Percentiles rank a stretch among this genome's conserved stretches.
Evolutionary conservation across 2,329 filamentous ascomycete species (phyloP).

Genomic region (Epichloe brachyelytri): DNA sequence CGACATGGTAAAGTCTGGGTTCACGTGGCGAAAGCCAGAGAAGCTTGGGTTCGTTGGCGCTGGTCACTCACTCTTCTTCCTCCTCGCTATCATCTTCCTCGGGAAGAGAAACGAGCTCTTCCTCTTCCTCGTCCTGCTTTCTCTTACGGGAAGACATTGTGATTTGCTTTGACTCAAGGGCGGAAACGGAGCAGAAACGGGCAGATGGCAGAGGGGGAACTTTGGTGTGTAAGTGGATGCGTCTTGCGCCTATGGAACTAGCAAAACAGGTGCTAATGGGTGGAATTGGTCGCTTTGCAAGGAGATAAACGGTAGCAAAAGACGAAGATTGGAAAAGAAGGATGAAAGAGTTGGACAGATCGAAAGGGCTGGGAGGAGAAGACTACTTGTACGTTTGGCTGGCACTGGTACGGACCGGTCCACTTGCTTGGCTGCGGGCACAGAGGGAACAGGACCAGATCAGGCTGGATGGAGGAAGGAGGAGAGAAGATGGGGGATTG

Average conservation of each 20-base stretch:
- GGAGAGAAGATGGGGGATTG: not conserved
- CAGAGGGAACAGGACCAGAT: not conserved
- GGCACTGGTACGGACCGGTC: not conserved
- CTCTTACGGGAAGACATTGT: conserved; percentile 40
- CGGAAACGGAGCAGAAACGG: not conserved
- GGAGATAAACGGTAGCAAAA: not conserved
- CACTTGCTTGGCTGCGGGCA: conserved; percentile 1
- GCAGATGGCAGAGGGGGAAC: not conserved
- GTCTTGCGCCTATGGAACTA: not conserved
- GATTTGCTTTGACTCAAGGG: not conserved
- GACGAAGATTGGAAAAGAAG: not conserved
- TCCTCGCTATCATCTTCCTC: conserved; percentile 38
- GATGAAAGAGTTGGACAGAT: not conserved
- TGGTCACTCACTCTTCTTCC: conserved; percentile 37
- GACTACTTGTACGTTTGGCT: conserved; percentile 8
- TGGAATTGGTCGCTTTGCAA: not conserved
- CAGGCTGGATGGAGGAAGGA: not conserved
- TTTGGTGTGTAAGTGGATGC: conserved; percentile 5
- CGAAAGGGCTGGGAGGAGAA: conserved; percentile 3
- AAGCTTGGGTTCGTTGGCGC: not conserved
- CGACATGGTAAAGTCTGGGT: not conserved
- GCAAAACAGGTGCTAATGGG: not conserved
- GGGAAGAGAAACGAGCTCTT: conserved; percentile 41
- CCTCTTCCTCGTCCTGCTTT: conserved; percentile 46
- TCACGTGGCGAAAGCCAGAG: not conserved